phyloP scores from a whole-genome alignment of 345 rosid species.

The Eucalyptus pauciflora region DNA sequence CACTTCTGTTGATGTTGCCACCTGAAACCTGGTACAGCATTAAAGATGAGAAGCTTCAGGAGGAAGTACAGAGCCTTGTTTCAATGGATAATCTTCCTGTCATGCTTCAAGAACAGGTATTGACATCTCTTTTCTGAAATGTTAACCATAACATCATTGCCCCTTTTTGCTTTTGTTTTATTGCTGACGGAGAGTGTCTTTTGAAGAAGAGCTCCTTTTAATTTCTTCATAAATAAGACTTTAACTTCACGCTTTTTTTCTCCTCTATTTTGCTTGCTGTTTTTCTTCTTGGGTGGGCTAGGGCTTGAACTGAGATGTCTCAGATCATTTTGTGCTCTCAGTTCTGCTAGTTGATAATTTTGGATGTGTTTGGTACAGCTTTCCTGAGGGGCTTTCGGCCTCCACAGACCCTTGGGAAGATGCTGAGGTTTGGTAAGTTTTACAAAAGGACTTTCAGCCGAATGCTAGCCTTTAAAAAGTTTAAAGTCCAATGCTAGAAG shows the following conservation, averaged over 20 bases:
- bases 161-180: neutral
- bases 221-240: neutral
- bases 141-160: neutral
- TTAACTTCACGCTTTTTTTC: neutral
- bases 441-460: too few species aligned
- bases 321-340: neutral
- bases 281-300: neutral
- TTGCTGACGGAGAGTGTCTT: neutral
- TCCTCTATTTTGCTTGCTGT: neutral
- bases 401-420: too few species aligned
- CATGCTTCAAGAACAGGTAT: conserved; percentile 89
- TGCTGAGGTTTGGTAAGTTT: too few species aligned
- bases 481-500: too few species aligned
- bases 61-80: conserved; percentile 40
- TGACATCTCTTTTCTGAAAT: neutral
- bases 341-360: neutral
- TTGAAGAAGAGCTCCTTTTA: neutral
- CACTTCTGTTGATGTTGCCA: conserved; percentile 73
- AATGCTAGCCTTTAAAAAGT: too few species aligned
- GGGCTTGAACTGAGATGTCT: neutral
- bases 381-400: too few species aligned
- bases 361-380: too few species aligned
- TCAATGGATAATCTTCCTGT: conserved; percentile 43
- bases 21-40: conserved; percentile 66
- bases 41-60: conserved; percentile 40